phyloP scores from a whole-genome alignment of 1,284 basidiomycete species.

The Naganishia cerealis region DNA sequence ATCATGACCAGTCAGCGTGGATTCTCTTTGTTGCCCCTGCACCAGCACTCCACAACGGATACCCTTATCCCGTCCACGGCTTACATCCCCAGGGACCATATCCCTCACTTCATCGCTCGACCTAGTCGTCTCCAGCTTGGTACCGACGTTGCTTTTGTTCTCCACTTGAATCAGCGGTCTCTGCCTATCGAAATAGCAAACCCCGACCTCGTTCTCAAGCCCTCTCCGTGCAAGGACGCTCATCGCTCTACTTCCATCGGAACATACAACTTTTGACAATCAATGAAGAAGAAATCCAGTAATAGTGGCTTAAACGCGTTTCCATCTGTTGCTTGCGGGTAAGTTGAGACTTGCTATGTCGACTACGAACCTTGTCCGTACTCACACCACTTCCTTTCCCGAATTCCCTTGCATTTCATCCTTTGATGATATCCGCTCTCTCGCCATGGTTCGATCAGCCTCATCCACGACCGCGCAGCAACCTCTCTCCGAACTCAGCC shows the following conservation, averaged over 20 bases:
- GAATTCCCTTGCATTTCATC: not conserved
- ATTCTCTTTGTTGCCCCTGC: not conserved
- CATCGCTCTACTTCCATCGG: constrained; percentile 16
- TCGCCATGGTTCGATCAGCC: constrained; percentile 13
- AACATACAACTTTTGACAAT: constrained; percentile 10
- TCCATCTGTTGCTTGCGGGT: constrained; percentile 29
- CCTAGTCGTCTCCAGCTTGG: not conserved
- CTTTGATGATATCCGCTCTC: not conserved
- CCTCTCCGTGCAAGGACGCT: not conserved
- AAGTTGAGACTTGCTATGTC: not conserved
- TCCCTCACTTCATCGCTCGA: not conserved
- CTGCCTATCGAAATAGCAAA: not conserved
- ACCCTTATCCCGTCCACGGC: not conserved
- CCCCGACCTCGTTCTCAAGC: not conserved
- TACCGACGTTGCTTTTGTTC: not conserved
- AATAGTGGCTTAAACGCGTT: constrained; percentile 34
- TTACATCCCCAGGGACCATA: not conserved
- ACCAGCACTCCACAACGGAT: not conserved
- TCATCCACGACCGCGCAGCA: constrained; percentile 27
- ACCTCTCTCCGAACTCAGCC: constrained; percentile 28
- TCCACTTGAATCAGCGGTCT: not conserved
- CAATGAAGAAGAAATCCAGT: constrained; percentile 37
- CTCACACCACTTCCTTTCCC: not conserved
- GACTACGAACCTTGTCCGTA: not conserved
- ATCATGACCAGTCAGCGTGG: not conserved